Evolutionary conservation across 169 alveolate genomes (phyloP), one percentile per base, ranked within the genome.

Genomic region (Plasmodium vivax): DNA sequence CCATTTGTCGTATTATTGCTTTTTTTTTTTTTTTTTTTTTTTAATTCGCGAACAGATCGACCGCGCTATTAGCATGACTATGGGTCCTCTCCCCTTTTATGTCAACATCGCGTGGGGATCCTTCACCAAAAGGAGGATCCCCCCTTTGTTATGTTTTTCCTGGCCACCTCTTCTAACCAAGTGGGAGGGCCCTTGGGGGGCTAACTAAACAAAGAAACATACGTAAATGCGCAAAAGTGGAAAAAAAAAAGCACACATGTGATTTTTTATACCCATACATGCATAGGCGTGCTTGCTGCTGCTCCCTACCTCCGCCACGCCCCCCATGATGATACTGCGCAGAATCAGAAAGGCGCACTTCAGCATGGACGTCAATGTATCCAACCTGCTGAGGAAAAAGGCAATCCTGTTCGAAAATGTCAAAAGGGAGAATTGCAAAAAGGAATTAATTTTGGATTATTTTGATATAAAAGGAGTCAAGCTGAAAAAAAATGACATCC

Each of bases 401-500:
- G 94, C 73, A 41, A 88, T 88, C 10, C 38, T 88, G 14, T 88
- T 88, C 82, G 94, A 88, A 88, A 88, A 88, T 88, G 94, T 88
- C 36, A 88, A 88, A 80, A 77, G 94, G 45, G 94, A 88, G 27
- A 58, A 88, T 62, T 88, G 94, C 74, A 62, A 62, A 88, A 88
- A 79, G 41, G 94, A 88, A 16, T 79, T 88, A 80, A 88, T 88
- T 36, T 19, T 88, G 27, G 82, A 74, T 41, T 88, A 79, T 88
- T 79, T 88, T 47, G 14, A 88, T 34, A 32, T 88, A 38, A 88
- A 96, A 97, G 97, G 97, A 43, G 27, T 96, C 19, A 80, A 87
- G 8, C 68, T 96, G 68, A 85, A 93, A 75, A 75, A 80, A 14
- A 95, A 95, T 82, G 97, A 96, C 36, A 84, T 96, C 7, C 98